Percentiles rank a stretch among this genome's conserved stretches.
phyloP scores from a whole-genome alignment of 2,329 filamentous ascomycete species.

The Penicillium concentricum region DNA sequence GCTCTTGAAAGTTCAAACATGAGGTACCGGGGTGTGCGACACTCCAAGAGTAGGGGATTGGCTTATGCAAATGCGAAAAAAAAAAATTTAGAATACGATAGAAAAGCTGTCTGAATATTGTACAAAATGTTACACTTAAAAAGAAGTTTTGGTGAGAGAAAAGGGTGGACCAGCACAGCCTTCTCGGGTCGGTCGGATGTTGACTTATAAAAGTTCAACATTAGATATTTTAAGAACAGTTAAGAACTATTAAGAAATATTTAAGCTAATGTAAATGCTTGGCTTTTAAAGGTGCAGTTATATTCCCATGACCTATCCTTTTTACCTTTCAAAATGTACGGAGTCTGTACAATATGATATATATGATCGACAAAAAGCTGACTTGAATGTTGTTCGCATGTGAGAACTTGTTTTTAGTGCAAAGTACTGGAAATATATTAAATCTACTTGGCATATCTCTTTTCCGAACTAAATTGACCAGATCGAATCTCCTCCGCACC shows the following conservation, averaged over 20 bases:
- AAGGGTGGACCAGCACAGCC: constrained; percentile 24
- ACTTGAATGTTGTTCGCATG: background rate
- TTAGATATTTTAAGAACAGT: background rate
- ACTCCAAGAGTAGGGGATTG: constrained; percentile 4
- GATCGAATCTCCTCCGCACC: constrained; percentile 37
- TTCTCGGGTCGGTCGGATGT: constrained; percentile 22
- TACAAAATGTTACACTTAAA: background rate
- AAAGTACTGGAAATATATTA: too few species aligned
- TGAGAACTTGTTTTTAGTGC: background rate
- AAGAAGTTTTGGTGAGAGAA: background rate
- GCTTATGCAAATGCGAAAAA: background rate
- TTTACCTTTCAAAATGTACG: too few species aligned
- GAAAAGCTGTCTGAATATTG: background rate
- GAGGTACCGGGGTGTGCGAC: constrained; percentile 5
- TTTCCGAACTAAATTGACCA: constrained; percentile 24
- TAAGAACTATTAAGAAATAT: background rate
- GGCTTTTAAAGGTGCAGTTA: background rate
- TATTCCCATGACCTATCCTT: too few species aligned
- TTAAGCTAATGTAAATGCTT: background rate
- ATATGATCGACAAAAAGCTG: too few species aligned
- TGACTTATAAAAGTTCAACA: background rate
- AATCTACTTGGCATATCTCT: background rate
- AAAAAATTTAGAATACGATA: background rate
- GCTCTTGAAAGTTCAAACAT: constrained; percentile 8
- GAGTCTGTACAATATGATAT: too few species aligned